A percentile compares a stretch with the other conserved stretches of the same genome.
phyloP scores from a whole-genome alignment of 1,139 yeast genomes.

The Lodderomyces beijingensis region DNA sequence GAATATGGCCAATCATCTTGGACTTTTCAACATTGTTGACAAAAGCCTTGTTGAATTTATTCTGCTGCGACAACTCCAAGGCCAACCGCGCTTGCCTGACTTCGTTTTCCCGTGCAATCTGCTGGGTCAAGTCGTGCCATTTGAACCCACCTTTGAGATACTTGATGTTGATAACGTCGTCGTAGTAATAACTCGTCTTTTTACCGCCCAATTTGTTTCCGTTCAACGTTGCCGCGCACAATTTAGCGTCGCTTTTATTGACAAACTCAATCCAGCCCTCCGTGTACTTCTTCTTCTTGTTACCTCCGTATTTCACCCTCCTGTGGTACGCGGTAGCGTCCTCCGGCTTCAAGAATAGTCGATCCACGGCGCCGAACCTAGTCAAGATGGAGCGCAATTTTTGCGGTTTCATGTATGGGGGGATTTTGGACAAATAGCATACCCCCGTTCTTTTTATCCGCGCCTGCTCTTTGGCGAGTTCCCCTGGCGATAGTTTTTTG shows the following conservation, averaged over 20 bases:
- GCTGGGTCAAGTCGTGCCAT: slow-evolving; percentile 93
- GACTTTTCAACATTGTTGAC: slow-evolving; percentile 81
- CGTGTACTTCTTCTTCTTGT: slow-evolving; percentile 78
- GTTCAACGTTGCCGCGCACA: slow-evolving; percentile 81
- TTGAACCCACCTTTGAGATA: slow-evolving; percentile 89
- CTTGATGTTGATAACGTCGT: slow-evolving; percentile 87
- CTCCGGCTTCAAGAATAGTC: slow-evolving; percentile 86
- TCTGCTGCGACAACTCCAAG: slow-evolving; percentile 85
- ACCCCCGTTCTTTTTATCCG: slow-evolving; percentile 79
- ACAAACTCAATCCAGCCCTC: slow-evolving; percentile 98
- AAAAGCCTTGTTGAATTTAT: slow-evolving; percentile 78
- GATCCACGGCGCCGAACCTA: slow-evolving; percentile 80
- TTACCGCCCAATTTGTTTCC: slow-evolving; percentile 91
- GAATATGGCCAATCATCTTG: slow-evolving; percentile 70
- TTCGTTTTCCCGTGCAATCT: slow-evolving; percentile 87
- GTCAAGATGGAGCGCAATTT: slow-evolving; percentile 77
- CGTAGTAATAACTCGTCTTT: slow-evolving; percentile 88
- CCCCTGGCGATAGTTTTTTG: slow-evolving; percentile 48
- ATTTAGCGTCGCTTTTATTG: slow-evolving; percentile 79
- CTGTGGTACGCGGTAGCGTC: slow-evolving; percentile 59
- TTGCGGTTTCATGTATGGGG: slow-evolving; percentile 96
- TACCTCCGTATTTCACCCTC: slow-evolving; percentile 88
- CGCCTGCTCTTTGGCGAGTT: slow-evolving; percentile 53
- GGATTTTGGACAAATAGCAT: slow-evolving; percentile 81
- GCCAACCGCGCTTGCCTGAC: slow-evolving; percentile 82